These are phyloP conservation scores for Boletus vinaceobasis DNA, from an alignment of 768 basidiomycete species.

Conservation along the genomic window DNA sequence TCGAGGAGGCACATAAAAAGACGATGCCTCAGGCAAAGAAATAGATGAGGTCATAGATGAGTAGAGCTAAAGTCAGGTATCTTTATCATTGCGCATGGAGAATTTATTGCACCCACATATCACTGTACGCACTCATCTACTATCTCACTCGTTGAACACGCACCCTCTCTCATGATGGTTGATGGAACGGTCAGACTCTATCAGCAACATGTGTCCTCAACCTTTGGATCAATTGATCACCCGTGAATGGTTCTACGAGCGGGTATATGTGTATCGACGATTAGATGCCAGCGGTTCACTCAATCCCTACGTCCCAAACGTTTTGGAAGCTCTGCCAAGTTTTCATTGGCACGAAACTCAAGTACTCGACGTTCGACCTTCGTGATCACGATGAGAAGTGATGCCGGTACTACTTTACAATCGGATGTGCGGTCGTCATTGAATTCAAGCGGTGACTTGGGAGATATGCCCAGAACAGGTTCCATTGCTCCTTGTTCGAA, in stretches of 20 bases:
- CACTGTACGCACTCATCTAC: slow-evolving; percentile 12
- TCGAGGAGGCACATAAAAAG: slow-evolving; percentile 84
- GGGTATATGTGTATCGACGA: background rate
- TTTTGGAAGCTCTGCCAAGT: background rate
- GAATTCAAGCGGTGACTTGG: background rate
- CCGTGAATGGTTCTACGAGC: background rate
- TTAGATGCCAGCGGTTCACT: background rate
- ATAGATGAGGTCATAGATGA: slow-evolving; percentile 38
- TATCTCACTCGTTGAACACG: slow-evolving; percentile 6
- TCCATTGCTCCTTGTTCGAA: background rate
- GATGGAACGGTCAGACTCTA: background rate
- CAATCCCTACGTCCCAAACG: background rate
- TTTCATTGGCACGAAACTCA: background rate
- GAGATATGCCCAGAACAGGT: background rate
- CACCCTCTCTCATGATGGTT: background rate
- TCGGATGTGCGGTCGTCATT: background rate
- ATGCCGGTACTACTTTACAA: no score
- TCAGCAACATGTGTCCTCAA: background rate
- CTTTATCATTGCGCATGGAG: slow-evolving; percentile 16
- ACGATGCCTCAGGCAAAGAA: slow-evolving; percentile 67
- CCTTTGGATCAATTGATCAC: background rate
- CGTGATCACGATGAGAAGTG: background rate
- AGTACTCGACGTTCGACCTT: no score
- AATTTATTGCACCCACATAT: slow-evolving; percentile 13
- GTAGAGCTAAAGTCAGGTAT: background rate